Evolutionary conservation across 768 basidiomycete species (phyloP).

Genomic region (Suillus decipiens): DNA sequence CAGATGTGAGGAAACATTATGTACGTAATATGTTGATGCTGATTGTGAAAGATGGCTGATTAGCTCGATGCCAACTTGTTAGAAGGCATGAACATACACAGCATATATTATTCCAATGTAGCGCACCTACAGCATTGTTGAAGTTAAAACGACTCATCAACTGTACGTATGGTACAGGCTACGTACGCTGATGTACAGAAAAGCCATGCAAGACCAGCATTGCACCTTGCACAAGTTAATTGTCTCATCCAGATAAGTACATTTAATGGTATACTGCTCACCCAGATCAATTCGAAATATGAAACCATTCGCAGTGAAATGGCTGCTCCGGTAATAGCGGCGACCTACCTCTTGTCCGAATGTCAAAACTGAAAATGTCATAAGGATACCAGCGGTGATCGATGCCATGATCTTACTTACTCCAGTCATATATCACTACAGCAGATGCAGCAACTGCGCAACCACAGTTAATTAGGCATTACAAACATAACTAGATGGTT

Average conservation of each 20-base stretch:
- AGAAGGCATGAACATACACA: background rate
- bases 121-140: background rate
- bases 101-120: background rate
- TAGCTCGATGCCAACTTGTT: background rate
- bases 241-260: no score
- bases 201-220: background rate
- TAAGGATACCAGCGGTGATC: background rate
- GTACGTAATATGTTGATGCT: background rate
- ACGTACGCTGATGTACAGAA: conserved; percentile 4
- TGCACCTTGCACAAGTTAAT: background rate
- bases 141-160: background rate
- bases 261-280: background rate
- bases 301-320: background rate
- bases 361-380: background rate
- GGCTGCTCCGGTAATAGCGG: background rate
- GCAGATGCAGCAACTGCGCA: background rate
- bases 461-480: background rate
- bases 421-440: background rate
- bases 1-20: background rate
- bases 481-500: background rate
- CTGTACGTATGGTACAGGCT: background rate
- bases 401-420: background rate
- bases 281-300: conserved; percentile 2
- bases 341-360: background rate
- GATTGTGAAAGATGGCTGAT: background rate